A percentile compares a stretch with the other conserved stretches of the same genome.
Evolutionary conservation across 2,329 filamentous ascomycete genomes (phyloP).

Genomic region (Moelleriella libera): DNA sequence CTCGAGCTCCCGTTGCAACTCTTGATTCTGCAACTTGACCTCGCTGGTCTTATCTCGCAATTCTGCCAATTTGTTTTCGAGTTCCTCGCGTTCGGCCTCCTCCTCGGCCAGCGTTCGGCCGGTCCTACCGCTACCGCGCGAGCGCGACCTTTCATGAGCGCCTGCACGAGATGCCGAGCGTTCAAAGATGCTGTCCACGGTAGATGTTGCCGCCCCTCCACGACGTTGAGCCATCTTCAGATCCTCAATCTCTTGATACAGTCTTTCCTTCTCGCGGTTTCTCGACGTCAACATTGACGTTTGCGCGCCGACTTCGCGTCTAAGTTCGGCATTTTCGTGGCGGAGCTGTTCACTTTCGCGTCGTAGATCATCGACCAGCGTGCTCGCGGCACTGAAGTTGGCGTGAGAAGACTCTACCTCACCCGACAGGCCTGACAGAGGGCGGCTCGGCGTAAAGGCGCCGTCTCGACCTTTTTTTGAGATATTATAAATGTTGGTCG

Average conservation of each 20-base stretch:
- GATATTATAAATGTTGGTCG: constrained; percentile 54
- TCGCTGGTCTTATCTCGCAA: constrained; percentile 77
- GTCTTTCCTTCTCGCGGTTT: constrained; percentile 84
- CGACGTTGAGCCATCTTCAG: constrained; percentile 78
- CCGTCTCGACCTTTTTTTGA: constrained; percentile 37
- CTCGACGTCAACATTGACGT: constrained; percentile 95
- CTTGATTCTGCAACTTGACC: constrained; percentile 78
- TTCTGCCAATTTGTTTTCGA: constrained; percentile 72
- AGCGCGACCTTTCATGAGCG: constrained; percentile 54
- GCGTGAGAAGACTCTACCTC: constrained; percentile 36
- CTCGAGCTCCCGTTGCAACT: constrained; percentile 71
- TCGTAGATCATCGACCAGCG: constrained; percentile 62
- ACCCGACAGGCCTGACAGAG: constrained; percentile 33
- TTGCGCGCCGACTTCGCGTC: constrained; percentile 86
- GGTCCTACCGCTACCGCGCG: constrained; percentile 56
- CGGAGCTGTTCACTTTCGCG: constrained; percentile 61
- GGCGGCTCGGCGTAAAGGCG: constrained; percentile 29
- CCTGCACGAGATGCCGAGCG: constrained; percentile 80
- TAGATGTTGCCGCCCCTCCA: constrained; percentile 42
- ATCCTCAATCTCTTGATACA: constrained; percentile 96
- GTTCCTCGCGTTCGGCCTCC: constrained; percentile 71
- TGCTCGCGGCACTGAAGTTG: constrained; percentile 44
- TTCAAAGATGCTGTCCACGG: constrained; percentile 83
- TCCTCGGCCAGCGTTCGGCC: constrained; percentile 45
- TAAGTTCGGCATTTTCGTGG: constrained; percentile 83